A percentile compares a stretch with the other conserved stretches of the same genome.
Conservation (phyloP, 1,284 basidiomycete genomes). For the Pseudozyma sp. region DNA sequence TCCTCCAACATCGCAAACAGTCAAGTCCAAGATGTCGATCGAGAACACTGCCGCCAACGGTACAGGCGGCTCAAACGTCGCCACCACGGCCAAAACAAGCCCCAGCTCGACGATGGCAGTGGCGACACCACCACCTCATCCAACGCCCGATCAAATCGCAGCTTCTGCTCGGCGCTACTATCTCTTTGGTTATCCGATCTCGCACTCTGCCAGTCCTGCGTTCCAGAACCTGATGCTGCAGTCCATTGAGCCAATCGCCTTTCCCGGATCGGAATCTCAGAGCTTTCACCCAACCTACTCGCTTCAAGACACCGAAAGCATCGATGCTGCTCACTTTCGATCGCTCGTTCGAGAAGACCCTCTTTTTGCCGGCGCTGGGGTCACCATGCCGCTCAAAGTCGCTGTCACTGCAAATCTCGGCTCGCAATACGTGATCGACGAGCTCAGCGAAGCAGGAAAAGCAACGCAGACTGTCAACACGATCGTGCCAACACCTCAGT, state of each 20-base stretch:
- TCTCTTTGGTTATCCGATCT: conserved; percentile 56
- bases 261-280: conserved; percentile 20
- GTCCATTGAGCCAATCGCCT: conserved; percentile 27
- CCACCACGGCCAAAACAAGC: too few relatives aligned
- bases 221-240: conserved; percentile 56
- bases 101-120: too few relatives aligned
- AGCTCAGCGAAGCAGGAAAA: conserved; percentile 43
- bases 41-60: too few relatives aligned
- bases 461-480: conserved; percentile 57
- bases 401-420: conserved; percentile 49
- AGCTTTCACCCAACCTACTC: conserved; percentile 39
- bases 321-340: conserved; percentile 45
- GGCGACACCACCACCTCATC: conserved; percentile 31
- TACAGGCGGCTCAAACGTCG: too few relatives aligned
- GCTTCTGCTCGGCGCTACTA: conserved; percentile 45
- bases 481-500: conserved; percentile 29
- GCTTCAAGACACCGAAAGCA: conserved; percentile 47
- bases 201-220: conserved; percentile 53
- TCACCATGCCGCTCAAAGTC: conserved; percentile 59
- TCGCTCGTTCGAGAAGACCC: conserved; percentile 41
- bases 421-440: conserved; percentile 40
- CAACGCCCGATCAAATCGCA: conserved; percentile 39
- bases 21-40: too few relatives aligned
- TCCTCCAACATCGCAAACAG: too few relatives aligned
- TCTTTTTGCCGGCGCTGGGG: conserved; percentile 45